A percentile compares a stretch with the other conserved stretches of the same genome.
Evolutionary conservation across 1,284 basidiomycete genomes (phyloP).

Genomic region (Taiwanofungus camphoratus): DNA sequence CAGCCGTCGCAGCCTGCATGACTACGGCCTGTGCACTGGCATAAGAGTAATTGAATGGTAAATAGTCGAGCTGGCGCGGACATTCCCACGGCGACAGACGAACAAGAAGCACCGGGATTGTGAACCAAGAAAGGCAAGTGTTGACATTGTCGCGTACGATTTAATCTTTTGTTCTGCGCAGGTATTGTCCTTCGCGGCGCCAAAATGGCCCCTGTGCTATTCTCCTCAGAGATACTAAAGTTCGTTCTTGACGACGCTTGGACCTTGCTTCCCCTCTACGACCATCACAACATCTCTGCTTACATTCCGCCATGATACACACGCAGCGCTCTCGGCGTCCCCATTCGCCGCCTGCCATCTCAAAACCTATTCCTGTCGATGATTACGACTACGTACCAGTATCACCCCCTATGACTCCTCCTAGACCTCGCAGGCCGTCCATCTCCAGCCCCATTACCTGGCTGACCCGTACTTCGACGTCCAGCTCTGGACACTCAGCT

Average conservation of each 20-base stretch:
- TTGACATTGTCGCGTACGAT: slow-evolving; percentile 7
- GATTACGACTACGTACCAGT: slow-evolving; percentile 10
- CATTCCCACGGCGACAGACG: slow-evolving; percentile 6
- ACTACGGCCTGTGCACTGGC: not conserved
- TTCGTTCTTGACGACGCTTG: too few species aligned
- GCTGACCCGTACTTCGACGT: slow-evolving; percentile 29
- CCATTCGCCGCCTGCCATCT: slow-evolving; percentile 15
- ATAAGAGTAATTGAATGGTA: not conserved
- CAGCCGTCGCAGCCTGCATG: slow-evolving; percentile 14
- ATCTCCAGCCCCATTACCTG: slow-evolving; percentile 30
- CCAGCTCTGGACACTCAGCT: slow-evolving; percentile 15
- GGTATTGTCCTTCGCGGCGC: slow-evolving; percentile 7
- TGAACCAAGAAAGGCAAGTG: slow-evolving; percentile 19
- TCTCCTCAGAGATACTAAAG: too few species aligned
- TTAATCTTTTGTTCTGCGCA: slow-evolving; percentile 8
- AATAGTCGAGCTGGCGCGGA: not conserved
- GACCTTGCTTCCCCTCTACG: too few species aligned
- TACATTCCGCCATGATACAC: slow-evolving; percentile 13
- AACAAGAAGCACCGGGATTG: slow-evolving; percentile 8
- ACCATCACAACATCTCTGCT: slow-evolving; percentile 8
- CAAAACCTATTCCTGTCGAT: slow-evolving; percentile 9
- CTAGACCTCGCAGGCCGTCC: slow-evolving; percentile 28
- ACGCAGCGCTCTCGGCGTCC: slow-evolving; percentile 18
- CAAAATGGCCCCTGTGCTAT: slow-evolving; percentile 5
- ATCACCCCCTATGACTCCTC: slow-evolving; percentile 19